These are phyloP conservation scores for Phalaenopsis equestris DNA, from an alignment of 106 monocot species.

Conservation along the genomic window DNA sequence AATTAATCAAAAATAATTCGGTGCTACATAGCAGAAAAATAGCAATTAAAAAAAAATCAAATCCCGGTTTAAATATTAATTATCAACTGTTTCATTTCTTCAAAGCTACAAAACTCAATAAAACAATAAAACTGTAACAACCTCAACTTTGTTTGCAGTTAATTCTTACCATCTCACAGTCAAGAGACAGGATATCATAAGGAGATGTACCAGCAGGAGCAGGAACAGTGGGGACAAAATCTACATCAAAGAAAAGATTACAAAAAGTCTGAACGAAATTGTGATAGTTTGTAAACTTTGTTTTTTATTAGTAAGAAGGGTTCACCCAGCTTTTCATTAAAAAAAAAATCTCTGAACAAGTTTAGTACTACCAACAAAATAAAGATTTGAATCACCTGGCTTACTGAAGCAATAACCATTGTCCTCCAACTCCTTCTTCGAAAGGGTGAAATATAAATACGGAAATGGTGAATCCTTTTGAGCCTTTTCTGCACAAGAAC, in stretches of 20 bases:
- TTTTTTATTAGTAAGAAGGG: no score
- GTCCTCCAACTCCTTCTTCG: constrained; percentile 65
- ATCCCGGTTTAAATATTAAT: not conserved
- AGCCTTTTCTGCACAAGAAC: constrained; percentile 31
- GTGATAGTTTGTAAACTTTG: no score
- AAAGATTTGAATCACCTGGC: constrained; percentile 33
- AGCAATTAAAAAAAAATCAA: not conserved
- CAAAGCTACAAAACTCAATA: not conserved
- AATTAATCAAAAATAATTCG: not conserved
- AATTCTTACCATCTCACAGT: constrained; percentile 10
- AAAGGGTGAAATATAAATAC: constrained; percentile 69
- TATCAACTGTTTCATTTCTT: not conserved
- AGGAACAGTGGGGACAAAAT: constrained; percentile 9
- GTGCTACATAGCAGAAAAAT: not conserved
- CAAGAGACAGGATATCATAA: constrained; percentile 5
- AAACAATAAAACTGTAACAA: not conserved
- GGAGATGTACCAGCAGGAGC: not conserved
- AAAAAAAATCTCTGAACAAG: not conserved
- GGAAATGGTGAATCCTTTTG: constrained; percentile 67
- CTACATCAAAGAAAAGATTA: not conserved
- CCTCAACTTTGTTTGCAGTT: not conserved
- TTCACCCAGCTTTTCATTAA: no score
- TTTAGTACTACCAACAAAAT: not conserved
- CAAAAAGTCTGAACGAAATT: not conserved
- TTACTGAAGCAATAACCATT: constrained; percentile 74